phyloP scores from a whole-genome alignment of 495 filamentous ascomycete species.

The Podospora bellae-mahoneyi region DNA sequence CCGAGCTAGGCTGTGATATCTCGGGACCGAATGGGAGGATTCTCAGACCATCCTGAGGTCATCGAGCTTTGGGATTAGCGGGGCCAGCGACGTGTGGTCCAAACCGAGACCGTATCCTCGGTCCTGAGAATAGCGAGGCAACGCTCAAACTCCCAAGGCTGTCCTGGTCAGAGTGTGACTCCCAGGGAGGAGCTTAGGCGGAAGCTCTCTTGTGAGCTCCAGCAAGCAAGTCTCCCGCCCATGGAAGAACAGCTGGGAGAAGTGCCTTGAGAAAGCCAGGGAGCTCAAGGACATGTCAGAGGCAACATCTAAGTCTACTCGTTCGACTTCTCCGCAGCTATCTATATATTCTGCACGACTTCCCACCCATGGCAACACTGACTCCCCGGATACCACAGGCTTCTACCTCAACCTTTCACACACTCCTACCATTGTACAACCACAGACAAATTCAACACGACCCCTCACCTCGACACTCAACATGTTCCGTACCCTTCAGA shows the following conservation, averaged over 20 bases:
- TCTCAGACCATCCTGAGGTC: neutral
- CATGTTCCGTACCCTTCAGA: neutral
- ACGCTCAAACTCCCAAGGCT: neutral
- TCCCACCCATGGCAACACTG: neutral
- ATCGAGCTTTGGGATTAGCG: neutral
- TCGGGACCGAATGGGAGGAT: neutral
- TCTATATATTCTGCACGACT: neutral
- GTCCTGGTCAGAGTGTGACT: neutral
- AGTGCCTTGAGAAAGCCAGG: neutral
- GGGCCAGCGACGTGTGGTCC: neutral
- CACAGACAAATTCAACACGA: neutral
- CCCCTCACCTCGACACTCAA: neutral
- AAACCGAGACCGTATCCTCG: neutral
- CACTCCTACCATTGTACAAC: neutral
- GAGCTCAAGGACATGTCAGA: neutral
- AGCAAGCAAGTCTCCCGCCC: neutral
- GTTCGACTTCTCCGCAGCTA: neutral
- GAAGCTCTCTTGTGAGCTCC: neutral
- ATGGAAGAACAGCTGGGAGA: neutral
- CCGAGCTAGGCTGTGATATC: neutral
- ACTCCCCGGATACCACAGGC: neutral
- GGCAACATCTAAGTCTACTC: neutral
- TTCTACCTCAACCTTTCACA: neutral
- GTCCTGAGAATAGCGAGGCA: neutral
- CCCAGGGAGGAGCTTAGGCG: neutral